Evolutionary conservation across 108 stramenopile genomes (phyloP), one percentile per base, ranked within the genome.

Genomic region (Cylindrotheca fusiformis): DNA sequence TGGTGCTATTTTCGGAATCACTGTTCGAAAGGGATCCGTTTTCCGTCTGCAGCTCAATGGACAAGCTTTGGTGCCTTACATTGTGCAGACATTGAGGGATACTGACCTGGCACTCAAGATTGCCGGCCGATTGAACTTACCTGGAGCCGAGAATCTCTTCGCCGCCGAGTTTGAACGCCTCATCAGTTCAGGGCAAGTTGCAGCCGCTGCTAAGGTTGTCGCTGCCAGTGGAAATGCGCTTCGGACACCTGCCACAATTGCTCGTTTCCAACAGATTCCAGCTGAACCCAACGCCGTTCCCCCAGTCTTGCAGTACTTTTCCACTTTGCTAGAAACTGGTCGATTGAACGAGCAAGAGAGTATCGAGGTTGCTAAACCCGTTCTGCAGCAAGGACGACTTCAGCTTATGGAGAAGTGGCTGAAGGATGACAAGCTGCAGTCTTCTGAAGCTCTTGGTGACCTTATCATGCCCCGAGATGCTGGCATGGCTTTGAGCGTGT

Each of bases 401-500:
- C 93, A 95, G 64, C 84, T 99, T 33, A 81, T 99, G 78, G 98
- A 99, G 85, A 99, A 98, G 71, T 99, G 99, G 99, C 84, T 99
- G 58, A 96, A 92, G 64, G 99, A 99, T 65, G 94, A 97, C 68
- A 95, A 97, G 82, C 75, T 97, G 29, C 82, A 88, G 63, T 90
- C 90, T 57, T 96, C 95, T 21, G 98, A 98, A 74, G 62, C 76
- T 20, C 88, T 99, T 31, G 99, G 99, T 48, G 99, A 99, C 76
- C 77, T 99, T 46, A 92, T 99, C 56, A 91, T 96, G 82, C 86
- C 87, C 24, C 75, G 80, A 44, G 98, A 99, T 72, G 85, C 78
- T 23, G 97, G 93, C 57, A 96, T 99, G 95, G 99, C 99, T 1
- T 83, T 98, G 55, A 88, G 88, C 57, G 95, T 99, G 30, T 99